A percentile compares a stretch with the other conserved stretches of the same genome.
phyloP scores from a whole-genome alignment of 225 moss, liverwort and hornwort species.

The Sphagnum tenellum region DNA sequence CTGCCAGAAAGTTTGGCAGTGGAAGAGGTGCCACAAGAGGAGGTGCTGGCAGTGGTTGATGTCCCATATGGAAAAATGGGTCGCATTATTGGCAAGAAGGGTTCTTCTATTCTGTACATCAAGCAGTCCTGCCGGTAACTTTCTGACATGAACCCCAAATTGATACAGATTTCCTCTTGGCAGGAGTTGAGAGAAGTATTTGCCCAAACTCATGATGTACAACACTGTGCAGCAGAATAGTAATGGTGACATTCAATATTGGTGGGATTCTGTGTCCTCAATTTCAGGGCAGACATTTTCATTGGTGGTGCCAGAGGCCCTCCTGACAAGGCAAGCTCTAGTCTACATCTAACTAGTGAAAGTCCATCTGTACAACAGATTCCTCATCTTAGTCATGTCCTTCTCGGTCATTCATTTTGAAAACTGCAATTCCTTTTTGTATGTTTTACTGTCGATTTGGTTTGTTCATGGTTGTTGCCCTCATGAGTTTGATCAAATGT shows the following conservation, averaged over 20 bases:
- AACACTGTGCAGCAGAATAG: too few species aligned
- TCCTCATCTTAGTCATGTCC: neutral
- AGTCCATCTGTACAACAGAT: neutral
- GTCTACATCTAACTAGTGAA: neutral
- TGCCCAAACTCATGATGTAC: too few species aligned
- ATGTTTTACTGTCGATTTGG: neutral
- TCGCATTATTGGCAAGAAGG: conserved; percentile 78
- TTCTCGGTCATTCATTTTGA: too few species aligned
- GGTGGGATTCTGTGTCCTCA: neutral
- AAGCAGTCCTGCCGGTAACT: conserved; percentile 75
- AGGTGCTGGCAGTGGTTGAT: conserved; percentile 73
- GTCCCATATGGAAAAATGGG: conserved; percentile 80
- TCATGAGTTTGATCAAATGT: too few species aligned
- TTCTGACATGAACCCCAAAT: neutral
- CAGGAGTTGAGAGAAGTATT: neutral
- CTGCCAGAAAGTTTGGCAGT: neutral
- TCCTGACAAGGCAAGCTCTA: conserved; percentile 61
- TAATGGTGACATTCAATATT: neutral
- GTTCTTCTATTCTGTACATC: conserved; percentile 78
- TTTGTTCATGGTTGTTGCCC: neutral
- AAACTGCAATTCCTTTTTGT: neutral
- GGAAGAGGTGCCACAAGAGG: conserved; percentile 40
- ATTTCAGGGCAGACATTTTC: conserved; percentile 76
- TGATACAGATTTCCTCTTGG: neutral
- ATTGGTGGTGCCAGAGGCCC: conserved; percentile 84